These are phyloP conservation scores for Populus trichocarpa DNA, from an alignment of 441 rosid species.

Conservation along the genomic window DNA sequence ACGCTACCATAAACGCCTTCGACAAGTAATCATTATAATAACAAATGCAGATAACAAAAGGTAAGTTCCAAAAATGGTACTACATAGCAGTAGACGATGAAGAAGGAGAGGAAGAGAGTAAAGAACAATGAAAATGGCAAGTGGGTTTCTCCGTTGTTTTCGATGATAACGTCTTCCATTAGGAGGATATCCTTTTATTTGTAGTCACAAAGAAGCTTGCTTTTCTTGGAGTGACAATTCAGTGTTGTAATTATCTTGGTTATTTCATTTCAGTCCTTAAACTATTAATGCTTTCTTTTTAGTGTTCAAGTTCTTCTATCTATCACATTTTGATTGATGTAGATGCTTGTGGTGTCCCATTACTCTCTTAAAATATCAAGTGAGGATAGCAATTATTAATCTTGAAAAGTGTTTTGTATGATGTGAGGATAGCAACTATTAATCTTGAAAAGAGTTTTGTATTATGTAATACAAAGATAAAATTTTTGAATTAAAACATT, in stretches of 20 bases:
- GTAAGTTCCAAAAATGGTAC: not conserved
- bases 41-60: not conserved
- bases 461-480: not conserved
- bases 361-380: not conserved
- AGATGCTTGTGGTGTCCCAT: not conserved
- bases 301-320: not conserved
- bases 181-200: too few relatives aligned
- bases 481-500: not conserved
- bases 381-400: not conserved
- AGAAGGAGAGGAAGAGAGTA: not conserved
- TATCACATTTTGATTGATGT: not conserved
- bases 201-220: not conserved
- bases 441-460: not conserved
- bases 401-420: not conserved
- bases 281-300: not conserved
- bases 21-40: not conserved
- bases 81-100: not conserved
- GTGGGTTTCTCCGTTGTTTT: not conserved
- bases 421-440: too few relatives aligned
- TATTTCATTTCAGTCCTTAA: too few relatives aligned
- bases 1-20: conserved; percentile 26
- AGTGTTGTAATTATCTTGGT: not conserved
- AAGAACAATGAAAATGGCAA: not conserved
- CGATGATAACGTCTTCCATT: too few relatives aligned
- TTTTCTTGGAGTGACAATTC: not conserved